These are phyloP conservation scores for Eustoma russellianum DNA, from an alignment of 257 asterid genomes.

Conservation along the genomic window DNA sequence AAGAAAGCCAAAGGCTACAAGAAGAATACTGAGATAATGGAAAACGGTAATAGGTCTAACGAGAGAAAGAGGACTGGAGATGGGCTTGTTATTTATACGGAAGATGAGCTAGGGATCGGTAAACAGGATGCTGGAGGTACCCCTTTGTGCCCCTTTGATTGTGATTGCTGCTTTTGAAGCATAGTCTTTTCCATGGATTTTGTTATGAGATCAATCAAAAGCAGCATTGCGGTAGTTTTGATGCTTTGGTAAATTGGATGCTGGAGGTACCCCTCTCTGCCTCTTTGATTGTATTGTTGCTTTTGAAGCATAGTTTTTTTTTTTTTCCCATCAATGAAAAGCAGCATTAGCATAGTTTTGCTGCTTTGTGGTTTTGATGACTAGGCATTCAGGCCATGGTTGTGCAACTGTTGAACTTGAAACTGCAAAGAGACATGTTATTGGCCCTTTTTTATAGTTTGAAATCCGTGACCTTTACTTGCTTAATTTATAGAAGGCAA, in stretches of 20 bases:
- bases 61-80: conserved; percentile 48
- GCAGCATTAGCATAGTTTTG: too few relatives aligned
- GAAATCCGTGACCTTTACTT: too few relatives aligned
- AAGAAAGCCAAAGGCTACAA: conserved; percentile 15
- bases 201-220: too few relatives aligned
- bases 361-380: conserved; percentile 11
- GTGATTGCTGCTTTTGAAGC: conserved; percentile 64
- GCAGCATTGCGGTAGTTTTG: too few relatives aligned
- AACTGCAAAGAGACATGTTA: too few relatives aligned
- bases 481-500: too few relatives aligned
- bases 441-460: too few relatives aligned
- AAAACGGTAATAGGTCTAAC: conserved; percentile 4
- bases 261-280: conserved; percentile 61
- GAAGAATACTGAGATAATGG: conserved; percentile 11
- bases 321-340: too few relatives aligned
- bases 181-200: too few relatives aligned
- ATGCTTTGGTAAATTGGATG: conserved; percentile 29
- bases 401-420: too few relatives aligned
- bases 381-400: too few relatives aligned
- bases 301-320: conserved; percentile 25
- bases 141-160: conserved; percentile 63
- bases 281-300: conserved; percentile 83
- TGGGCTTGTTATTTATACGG: conserved; percentile 51
- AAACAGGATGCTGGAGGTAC: conserved; percentile 60
- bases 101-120: conserved; percentile 64